Evolutionary conservation across 73 alveolate species (phyloP).

Genomic region (Tetrahymena elliotti): DNA sequence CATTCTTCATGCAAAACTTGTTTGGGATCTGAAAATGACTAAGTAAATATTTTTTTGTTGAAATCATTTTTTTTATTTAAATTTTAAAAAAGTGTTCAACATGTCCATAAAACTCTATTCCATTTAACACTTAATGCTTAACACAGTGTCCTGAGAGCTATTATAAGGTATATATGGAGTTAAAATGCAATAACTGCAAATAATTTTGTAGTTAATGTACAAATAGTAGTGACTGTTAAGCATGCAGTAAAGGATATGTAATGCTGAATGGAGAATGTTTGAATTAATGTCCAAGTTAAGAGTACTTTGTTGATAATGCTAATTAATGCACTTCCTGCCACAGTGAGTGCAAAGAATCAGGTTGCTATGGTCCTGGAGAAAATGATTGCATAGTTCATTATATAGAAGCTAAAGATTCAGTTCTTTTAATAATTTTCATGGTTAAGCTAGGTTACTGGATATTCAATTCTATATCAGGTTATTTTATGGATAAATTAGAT

Average conservation of each 20-base stretch:
- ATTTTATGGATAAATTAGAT: not conserved
- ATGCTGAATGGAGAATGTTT: not conserved
- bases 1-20: not conserved
- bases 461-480: not conserved
- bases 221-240: not conserved
- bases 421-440: not conserved
- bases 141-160: not conserved
- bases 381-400: not conserved
- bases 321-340: not conserved
- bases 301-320: not conserved
- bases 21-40: not conserved
- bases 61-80: not conserved
- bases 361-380: not conserved
- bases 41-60: not conserved
- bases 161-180: not conserved
- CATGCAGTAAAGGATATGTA: not conserved
- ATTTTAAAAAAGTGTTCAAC: not conserved
- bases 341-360: not conserved
- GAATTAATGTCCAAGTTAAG: not conserved
- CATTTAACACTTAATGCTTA: not conserved
- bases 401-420: not conserved
- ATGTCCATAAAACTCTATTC: not conserved
- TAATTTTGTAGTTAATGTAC: not conserved
- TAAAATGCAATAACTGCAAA: not conserved
- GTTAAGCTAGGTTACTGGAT: not conserved